Conservation (phyloP, 805 yeast species). For the Candida khao-thaluensis region DNA sequence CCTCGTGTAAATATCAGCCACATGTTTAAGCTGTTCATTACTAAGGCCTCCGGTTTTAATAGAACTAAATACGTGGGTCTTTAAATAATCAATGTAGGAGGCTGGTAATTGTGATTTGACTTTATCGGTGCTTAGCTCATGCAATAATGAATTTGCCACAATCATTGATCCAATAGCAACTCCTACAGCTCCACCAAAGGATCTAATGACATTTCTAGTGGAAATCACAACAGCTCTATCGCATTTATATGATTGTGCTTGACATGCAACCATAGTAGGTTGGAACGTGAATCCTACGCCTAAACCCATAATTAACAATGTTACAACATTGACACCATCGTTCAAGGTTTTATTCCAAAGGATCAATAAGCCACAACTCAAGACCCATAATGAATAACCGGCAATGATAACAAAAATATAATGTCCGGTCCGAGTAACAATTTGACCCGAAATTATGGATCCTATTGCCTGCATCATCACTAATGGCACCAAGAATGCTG, state of each 20-base stretch:
- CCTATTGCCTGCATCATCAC: slow-evolving; percentile 43
- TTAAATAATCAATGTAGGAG: slow-evolving; percentile 22
- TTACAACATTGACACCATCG: slow-evolving; percentile 30
- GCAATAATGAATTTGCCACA: slow-evolving; percentile 33
- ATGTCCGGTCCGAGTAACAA: slow-evolving; percentile 44
- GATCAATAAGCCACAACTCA: slow-evolving; percentile 41
- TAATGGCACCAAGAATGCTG: slow-evolving; percentile 40
- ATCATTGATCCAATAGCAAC: slow-evolving; percentile 47
- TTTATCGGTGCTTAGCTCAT: slow-evolving; percentile 16
- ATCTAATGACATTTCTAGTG: slow-evolving; percentile 54
- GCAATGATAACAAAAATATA: slow-evolving; percentile 40
- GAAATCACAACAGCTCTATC: slow-evolving; percentile 62
- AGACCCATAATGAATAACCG: slow-evolving; percentile 45
- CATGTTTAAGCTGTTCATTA: slow-evolving; percentile 20
- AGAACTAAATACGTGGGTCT: slow-evolving; percentile 23
- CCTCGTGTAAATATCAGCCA: slow-evolving; percentile 30
- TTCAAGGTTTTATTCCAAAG: slow-evolving; percentile 28
- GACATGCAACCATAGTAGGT: slow-evolving; percentile 57
- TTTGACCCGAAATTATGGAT: slow-evolving; percentile 46
- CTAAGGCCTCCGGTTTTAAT: slow-evolving; percentile 22
- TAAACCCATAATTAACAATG: slow-evolving; percentile 21
- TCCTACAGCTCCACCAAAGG: slow-evolving; percentile 64
- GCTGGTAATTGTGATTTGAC: slow-evolving; percentile 10
- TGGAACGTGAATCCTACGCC: slow-evolving; percentile 57
- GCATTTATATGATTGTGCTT: slow-evolving; percentile 48